phyloP scores from a whole-genome alignment of 148 eudicot species.

The Fagopyrum tataricum region DNA sequence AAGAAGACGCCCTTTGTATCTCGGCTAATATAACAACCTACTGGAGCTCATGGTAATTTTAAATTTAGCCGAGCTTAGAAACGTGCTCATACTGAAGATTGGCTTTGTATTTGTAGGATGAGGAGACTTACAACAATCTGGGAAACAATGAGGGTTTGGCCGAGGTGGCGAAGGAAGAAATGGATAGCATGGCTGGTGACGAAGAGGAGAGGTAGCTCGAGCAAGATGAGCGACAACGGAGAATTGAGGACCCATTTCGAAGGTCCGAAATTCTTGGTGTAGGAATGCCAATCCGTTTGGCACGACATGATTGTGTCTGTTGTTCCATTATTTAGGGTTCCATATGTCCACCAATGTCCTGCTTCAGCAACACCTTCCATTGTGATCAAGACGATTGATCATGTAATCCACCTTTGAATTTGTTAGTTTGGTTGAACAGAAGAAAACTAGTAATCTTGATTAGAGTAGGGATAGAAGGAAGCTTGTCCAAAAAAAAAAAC shows the following conservation, averaged over 20 bases:
- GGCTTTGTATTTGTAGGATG: no score
- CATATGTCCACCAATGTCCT: neutral
- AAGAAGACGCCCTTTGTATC: no score
- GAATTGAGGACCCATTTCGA: constrained; percentile 11
- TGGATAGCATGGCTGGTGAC: constrained; percentile 14
- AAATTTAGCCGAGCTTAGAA: no score
- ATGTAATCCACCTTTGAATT: neutral
- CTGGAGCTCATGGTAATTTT: no score
- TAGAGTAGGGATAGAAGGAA: neutral
- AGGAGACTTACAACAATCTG: constrained; percentile 28
- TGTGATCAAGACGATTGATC: neutral
- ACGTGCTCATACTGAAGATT: no score
- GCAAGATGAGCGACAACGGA: constrained; percentile 18
- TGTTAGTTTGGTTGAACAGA: neutral
- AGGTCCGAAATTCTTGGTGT: neutral
- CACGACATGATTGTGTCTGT: neutral
- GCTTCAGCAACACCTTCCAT: neutral
- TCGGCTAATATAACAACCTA: no score
- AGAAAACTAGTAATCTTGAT: constrained; percentile 1
- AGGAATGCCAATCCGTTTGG: neutral
- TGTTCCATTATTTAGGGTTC: neutral
- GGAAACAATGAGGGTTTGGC: constrained; percentile 26
- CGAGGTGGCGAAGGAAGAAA: constrained; percentile 21
- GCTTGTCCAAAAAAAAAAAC: neutral
- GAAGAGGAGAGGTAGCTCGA: constrained; percentile 25